These are phyloP conservation scores for Apostasia shenzhenica DNA, from an alignment of 106 monocot genomes.

Conservation along the genomic window DNA sequence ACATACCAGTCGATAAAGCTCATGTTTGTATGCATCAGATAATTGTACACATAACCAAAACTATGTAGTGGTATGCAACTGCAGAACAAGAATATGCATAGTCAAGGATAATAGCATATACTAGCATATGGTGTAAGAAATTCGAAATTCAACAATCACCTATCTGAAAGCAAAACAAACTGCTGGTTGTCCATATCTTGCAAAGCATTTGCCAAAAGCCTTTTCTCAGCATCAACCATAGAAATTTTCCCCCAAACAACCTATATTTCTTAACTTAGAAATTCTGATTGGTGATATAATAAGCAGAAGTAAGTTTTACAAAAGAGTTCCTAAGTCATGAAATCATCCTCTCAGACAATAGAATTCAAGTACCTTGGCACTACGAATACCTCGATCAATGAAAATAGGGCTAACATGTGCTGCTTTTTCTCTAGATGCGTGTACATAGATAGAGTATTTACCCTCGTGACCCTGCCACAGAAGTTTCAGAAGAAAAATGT, in stretches of 20 bases:
- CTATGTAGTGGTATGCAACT: conserved; percentile 63
- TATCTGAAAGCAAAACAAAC: conserved; percentile 79
- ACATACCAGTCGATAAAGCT: conserved; percentile 80
- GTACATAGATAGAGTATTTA: conserved; percentile 84
- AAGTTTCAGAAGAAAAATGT: background rate
- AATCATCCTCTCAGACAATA: background rate
- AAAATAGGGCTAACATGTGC: conserved; percentile 69
- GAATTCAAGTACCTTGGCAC: conserved; percentile 62
- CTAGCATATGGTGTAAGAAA: background rate
- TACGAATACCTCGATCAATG: conserved; percentile 54
- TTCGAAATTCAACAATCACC: conserved; percentile 19
- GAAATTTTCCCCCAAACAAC: conserved; percentile 71
- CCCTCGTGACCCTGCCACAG: conserved; percentile 46
- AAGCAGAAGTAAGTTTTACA: background rate
- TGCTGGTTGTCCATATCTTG: conserved; percentile 65
- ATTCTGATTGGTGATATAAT: background rate
- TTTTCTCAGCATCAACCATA: conserved; percentile 78
- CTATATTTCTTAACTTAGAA: conserved; percentile 15
- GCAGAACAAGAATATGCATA: conserved; percentile 16
- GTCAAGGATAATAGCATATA: background rate
- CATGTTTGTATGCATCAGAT: conserved; percentile 64
- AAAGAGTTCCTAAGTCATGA: background rate
- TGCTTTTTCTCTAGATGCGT: conserved; percentile 84
- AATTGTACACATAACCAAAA: conserved; percentile 66
- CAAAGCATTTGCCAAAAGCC: conserved; percentile 67